Evolutionary conservation across 192 early-diverging fungal genomes (phyloP).

Genomic region (Spinellus fusiger): DNA sequence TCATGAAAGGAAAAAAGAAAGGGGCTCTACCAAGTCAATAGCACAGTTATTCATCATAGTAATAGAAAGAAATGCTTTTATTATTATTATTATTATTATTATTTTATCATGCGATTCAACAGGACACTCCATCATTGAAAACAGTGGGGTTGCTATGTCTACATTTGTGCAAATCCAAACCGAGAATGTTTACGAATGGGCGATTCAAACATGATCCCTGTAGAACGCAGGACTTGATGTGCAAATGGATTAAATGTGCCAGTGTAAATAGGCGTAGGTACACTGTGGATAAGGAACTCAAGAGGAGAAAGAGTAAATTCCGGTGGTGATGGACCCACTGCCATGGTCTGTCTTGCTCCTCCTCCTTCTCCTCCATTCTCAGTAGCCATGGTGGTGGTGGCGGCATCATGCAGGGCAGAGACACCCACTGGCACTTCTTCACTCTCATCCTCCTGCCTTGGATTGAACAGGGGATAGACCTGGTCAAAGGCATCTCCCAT

Average conservation of each 20-base stretch:
- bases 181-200: slow-evolving; percentile 23
- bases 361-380: too few relatives aligned
- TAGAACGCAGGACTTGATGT: slow-evolving; percentile 12
- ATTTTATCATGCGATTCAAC: neutral
- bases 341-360: neutral
- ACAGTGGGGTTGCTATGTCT: neutral
- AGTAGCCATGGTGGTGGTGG: too few relatives aligned
- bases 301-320: slow-evolving; percentile 11
- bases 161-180: slow-evolving; percentile 30
- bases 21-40: too few relatives aligned
- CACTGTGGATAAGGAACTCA: slow-evolving; percentile 10
- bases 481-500: slow-evolving; percentile 20
- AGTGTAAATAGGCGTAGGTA: slow-evolving; percentile 17
- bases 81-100: neutral
- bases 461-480: neutral
- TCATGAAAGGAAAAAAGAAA: neutral
- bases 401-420: slow-evolving; percentile 13
- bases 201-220: slow-evolving; percentile 10
- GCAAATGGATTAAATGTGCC: slow-evolving; percentile 25
- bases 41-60: too few relatives aligned
- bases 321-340: too few relatives aligned
- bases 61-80: too few relatives aligned
- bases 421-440: slow-evolving; percentile 19
- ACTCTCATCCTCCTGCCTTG: neutral
- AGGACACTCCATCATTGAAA: neutral